Percentiles rank a stretch among this genome's conserved stretches.
phyloP scores from a whole-genome alignment of 768 basidiomycete species.

The Leccinum subgranulosum region DNA sequence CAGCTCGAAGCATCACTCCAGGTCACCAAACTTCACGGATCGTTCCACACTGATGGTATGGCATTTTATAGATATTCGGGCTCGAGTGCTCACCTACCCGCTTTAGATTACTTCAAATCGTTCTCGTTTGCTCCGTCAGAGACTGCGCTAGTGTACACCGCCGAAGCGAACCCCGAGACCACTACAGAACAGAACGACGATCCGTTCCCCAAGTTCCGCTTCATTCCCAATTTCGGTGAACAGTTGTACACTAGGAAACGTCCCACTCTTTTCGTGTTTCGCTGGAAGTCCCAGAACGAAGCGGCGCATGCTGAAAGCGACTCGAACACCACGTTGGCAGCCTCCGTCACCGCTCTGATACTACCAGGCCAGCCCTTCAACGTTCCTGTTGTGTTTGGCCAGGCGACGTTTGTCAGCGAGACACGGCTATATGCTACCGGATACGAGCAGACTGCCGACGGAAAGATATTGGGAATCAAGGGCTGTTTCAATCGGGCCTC shows the following conservation, averaged over 20 bases:
- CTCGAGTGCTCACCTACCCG: neutral
- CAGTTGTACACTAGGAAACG: slow-evolving; percentile 48
- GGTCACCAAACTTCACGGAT: slow-evolving; percentile 55
- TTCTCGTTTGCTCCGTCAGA: slow-evolving; percentile 55
- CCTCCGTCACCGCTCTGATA: slow-evolving; percentile 11
- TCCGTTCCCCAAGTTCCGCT: slow-evolving; percentile 47
- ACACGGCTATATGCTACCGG: slow-evolving; percentile 55
- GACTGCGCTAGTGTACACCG: slow-evolving; percentile 53
- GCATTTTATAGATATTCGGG: neutral
- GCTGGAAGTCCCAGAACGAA: slow-evolving; percentile 34
- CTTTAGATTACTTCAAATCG: slow-evolving; percentile 48
- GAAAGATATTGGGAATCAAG: slow-evolving; percentile 55
- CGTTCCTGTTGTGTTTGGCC: slow-evolving; percentile 46
- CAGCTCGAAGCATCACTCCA: slow-evolving; percentile 46
- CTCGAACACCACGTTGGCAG: slow-evolving; percentile 1
- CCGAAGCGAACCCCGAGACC: slow-evolving; percentile 44
- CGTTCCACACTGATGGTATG: slow-evolving; percentile 61
- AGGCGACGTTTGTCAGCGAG: slow-evolving; percentile 48
- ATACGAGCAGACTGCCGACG: slow-evolving; percentile 56
- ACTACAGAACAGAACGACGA: slow-evolving; percentile 21
- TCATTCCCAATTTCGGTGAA: slow-evolving; percentile 63
- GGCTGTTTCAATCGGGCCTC: slow-evolving; percentile 56
- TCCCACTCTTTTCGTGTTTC: slow-evolving; percentile 54
- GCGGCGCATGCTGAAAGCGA: neutral
- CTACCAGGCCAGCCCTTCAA: slow-evolving; percentile 4